phyloP scores from a whole-genome alignment of 441 rosid species.

The Erodium chrysanthum region DNA sequence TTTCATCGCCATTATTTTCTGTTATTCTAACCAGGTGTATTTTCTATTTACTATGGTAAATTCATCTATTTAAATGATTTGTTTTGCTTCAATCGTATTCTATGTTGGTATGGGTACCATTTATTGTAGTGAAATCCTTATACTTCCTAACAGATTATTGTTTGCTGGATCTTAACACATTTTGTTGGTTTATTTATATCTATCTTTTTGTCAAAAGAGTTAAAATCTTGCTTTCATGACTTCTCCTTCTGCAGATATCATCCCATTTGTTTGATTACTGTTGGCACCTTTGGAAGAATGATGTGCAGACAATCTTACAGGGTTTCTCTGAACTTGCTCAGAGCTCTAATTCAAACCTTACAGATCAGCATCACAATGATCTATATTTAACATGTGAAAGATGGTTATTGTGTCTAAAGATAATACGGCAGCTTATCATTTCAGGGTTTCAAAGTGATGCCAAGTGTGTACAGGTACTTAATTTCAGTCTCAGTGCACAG shows the following conservation, averaged over 20 bases:
- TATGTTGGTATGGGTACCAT: not conserved
- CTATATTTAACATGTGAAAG: slow-evolving; percentile 79
- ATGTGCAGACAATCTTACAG: slow-evolving; percentile 70
- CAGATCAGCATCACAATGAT: slow-evolving; percentile 63
- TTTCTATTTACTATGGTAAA: not conserved
- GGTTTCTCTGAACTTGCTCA: slow-evolving; percentile 59
- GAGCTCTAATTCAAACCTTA: slow-evolving; percentile 40
- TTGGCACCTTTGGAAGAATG: slow-evolving; percentile 98
- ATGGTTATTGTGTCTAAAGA: slow-evolving; percentile 89
- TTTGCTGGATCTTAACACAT: not conserved
- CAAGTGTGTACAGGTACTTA: slow-evolving; percentile 60
- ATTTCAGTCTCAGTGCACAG: slow-evolving; percentile 10
- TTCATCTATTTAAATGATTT: not conserved
- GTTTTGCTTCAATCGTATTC: not conserved
- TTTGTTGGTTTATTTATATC: too few relatives aligned
- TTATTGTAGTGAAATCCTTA: not conserved
- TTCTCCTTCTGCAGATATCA: slow-evolving; percentile 61
- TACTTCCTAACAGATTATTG: not conserved
- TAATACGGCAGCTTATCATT: slow-evolving; percentile 65
- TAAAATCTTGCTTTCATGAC: slow-evolving; percentile 3
- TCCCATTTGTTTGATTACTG: slow-evolving; percentile 74
- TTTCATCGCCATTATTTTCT: slow-evolving; percentile 10
- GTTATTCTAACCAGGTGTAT: not conserved
- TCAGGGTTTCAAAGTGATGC: slow-evolving; percentile 92
- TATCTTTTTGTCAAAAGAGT: not conserved